Percentiles rank a stretch among this genome's conserved stretches.
Conservation (phyloP, 2,329 filamentous ascomycete genomes). For the Fusarium tjaetaba region DNA sequence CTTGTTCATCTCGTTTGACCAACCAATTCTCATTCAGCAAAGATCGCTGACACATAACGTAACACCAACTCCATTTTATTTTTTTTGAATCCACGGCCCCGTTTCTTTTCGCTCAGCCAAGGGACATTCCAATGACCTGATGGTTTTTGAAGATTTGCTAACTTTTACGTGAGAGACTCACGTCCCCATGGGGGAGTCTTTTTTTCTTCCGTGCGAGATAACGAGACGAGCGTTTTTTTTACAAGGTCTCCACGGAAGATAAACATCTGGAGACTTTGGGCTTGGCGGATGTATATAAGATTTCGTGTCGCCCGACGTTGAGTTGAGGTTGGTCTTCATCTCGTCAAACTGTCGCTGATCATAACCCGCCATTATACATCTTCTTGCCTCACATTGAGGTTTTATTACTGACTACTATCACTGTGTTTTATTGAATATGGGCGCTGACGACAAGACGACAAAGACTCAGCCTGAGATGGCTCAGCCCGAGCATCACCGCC, state of each 20-base stretch:
- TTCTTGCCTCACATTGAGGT: background rate
- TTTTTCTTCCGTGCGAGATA: conserved; percentile 5
- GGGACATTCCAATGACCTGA: conserved; percentile 32
- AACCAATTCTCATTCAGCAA: conserved; percentile 7
- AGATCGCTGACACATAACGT: conserved; percentile 37
- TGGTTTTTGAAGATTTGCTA: conserved; percentile 30
- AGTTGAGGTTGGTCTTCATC: conserved; percentile 5
- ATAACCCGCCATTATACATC: background rate
- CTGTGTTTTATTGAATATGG: background rate
- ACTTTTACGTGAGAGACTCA: conserved; percentile 36
- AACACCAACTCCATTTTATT: conserved; percentile 16
- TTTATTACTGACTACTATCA: background rate
- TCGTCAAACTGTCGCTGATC: conserved; percentile 1
- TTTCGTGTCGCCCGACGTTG: background rate
- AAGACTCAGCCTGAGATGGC: conserved; percentile 24
- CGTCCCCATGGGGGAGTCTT: conserved; percentile 31
- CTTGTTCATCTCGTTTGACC: background rate
- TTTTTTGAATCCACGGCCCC: background rate
- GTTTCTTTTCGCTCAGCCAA: background rate
- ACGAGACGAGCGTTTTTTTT: conserved; percentile 1
- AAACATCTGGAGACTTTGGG: conserved; percentile 10
- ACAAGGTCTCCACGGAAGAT: conserved; percentile 9
- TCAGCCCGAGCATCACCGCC: conserved; percentile 1
- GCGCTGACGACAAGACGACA: conserved; percentile 14
- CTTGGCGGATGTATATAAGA: conserved; percentile 34